Evolutionary conservation across 192 early-diverging fungal genomes (phyloP), one percentile per base, ranked within the genome.

Genomic region (Fimicolochytrium jonesii): DNA sequence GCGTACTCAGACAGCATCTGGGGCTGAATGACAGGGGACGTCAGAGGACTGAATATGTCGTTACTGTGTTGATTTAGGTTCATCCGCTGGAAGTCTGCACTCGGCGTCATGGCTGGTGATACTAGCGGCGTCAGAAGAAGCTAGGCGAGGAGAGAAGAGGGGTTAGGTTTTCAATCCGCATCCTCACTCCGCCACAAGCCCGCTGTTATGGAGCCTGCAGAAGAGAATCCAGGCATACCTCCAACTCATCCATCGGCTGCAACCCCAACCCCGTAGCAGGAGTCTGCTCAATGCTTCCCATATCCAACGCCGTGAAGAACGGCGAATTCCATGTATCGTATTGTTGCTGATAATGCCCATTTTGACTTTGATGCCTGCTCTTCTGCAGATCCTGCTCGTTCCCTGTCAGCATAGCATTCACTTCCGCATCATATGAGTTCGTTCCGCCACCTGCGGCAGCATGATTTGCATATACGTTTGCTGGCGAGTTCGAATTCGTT

Each of bases 21-120:
- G 29, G 32, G 73, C 56, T 33, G 65, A 41, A 87, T 63, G 4
- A 81, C 83, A 28, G 87, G 87, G 0, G 87, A 88, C 3, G 87
- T 74, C 7, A 88, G 45, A 1, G 87, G 87, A 18, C 74, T 80
- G 61, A 87, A 87, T 18, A 68, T 71, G 36, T 79, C 67, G 43
- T 66, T 64, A 22, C 57, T 68, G 9, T 66, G 34, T 36, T 56
- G 23, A 20, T 61, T 45, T 9, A 66, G 57, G 48, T 36, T 47
- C 41, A 74, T 59, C 4, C 62, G 67, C 32, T 71, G 58, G 63
- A 79, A 85, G 32, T 77, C 75, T 39, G 76, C 70, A 23, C 78
- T 75, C 2, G 87, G 87, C 0, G 85, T 88, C 70, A 85, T 82
- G 9, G 82, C 85, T 5, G 87, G 87, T 6, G 87, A 88, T 9